Conservation (phyloP, 208 protist genomes). For the Leptomonas seymouri region DNA sequence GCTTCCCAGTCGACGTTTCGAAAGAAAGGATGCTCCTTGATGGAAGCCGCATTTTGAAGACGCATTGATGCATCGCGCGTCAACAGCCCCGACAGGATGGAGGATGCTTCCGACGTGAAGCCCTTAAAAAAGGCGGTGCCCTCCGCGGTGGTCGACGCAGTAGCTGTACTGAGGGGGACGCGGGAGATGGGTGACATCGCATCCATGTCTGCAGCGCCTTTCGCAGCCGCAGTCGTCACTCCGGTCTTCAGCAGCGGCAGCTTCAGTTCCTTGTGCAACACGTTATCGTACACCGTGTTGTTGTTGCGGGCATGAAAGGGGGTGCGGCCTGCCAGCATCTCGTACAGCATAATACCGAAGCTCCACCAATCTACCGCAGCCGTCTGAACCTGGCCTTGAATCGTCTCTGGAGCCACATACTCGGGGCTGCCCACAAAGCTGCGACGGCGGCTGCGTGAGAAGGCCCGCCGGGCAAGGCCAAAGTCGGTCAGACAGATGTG, state of each 20-base stretch:
- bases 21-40: slow-evolving; percentile 81
- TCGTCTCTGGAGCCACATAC: slow-evolving; percentile 93
- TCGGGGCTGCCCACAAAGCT: slow-evolving; percentile 92
- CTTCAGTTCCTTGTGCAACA: slow-evolving; percentile 58
- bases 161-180: not conserved
- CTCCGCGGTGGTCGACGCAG: not conserved
- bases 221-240: too few relatives aligned
- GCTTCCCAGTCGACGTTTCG: slow-evolving; percentile 68
- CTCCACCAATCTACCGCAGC: slow-evolving; percentile 97
- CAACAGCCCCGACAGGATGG: slow-evolving; percentile 67
- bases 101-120: slow-evolving; percentile 62
- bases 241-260: slow-evolving; percentile 29
- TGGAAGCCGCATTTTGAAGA: slow-evolving; percentile 37
- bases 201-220: not conserved
- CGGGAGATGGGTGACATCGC: not conserved
- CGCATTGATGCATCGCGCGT: slow-evolving; percentile 47
- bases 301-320: slow-evolving; percentile 93
- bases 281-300: slow-evolving; percentile 79
- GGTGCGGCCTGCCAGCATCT: slow-evolving; percentile 91
- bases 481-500: slow-evolving; percentile 90
- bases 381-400: slow-evolving; percentile 89
- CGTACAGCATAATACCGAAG: slow-evolving; percentile 95
- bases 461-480: slow-evolving; percentile 81
- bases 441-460: slow-evolving; percentile 58
- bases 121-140: slow-evolving; percentile 18